Evolutionary conservation across 352 stramenopile genomes (phyloP).

Genomic region (Phytophthora sp.): DNA sequence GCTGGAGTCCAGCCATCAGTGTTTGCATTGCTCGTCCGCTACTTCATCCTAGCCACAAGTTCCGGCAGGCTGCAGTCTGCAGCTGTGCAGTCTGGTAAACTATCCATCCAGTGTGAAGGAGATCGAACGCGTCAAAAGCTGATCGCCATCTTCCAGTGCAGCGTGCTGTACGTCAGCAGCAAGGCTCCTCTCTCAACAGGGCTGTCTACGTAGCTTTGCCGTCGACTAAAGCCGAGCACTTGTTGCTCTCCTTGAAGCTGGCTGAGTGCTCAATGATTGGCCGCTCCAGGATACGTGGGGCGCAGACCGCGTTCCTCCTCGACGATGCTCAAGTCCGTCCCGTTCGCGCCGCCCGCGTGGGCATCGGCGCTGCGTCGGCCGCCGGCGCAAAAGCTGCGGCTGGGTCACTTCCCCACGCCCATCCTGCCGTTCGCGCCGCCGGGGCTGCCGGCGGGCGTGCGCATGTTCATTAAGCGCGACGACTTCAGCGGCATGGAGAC

Average conservation of each 20-base stretch:
- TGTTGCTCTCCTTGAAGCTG: slow-evolving; percentile 14
- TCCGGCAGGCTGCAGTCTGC: too few relatives aligned
- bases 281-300: background rate
- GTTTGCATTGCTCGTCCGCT: too few relatives aligned
- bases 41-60: too few relatives aligned
- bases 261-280: slow-evolving; percentile 11
- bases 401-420: slow-evolving; percentile 84
- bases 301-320: background rate
- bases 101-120: too few relatives aligned
- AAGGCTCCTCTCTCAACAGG: too few relatives aligned
- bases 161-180: too few relatives aligned
- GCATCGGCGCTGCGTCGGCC: slow-evolving; percentile 52
- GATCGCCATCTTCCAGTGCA: too few relatives aligned
- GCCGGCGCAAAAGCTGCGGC: slow-evolving; percentile 51
- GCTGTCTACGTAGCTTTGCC: too few relatives aligned
- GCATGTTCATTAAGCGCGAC: slow-evolving; percentile 88
- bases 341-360: slow-evolving; percentile 70
- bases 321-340: slow-evolving; percentile 65
- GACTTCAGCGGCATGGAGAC: slow-evolving; percentile 92
- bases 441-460: slow-evolving; percentile 67
- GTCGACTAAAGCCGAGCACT: background rate
- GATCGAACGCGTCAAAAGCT: too few relatives aligned
- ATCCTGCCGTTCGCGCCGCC: slow-evolving; percentile 80
- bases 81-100: too few relatives aligned
- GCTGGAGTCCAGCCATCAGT: too few relatives aligned